These are phyloP conservation scores for Astragalus glycyphyllos DNA, from an alignment of 306 rosid species.

Conservation along the genomic window DNA sequence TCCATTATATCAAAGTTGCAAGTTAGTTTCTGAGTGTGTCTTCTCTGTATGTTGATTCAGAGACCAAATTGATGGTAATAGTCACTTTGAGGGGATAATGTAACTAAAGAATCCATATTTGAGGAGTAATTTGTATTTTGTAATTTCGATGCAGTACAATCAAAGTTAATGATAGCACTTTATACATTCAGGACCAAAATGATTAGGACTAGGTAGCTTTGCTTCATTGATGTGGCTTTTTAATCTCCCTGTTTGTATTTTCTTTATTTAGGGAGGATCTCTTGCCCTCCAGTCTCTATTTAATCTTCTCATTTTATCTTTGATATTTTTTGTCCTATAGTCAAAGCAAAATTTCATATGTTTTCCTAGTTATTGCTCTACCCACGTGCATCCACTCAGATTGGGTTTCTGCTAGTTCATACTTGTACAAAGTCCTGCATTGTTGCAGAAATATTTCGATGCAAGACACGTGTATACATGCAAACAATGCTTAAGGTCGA, in stretches of 20 bases:
- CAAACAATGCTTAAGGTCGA: slow-evolving; percentile 14
- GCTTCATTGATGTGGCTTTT: not conserved
- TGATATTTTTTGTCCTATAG: not conserved
- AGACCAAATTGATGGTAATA: too few species aligned
- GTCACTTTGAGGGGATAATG: too few species aligned
- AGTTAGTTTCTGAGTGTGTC: too few species aligned
- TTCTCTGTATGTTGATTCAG: too few species aligned
- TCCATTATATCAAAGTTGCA: too few species aligned
- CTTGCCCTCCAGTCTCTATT: not conserved
- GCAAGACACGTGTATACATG: not conserved
- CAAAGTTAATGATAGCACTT: too few species aligned
- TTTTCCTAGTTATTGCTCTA: slow-evolving; percentile 1
- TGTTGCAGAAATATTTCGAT: slow-evolving; percentile 18
- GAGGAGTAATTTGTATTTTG: too few species aligned
- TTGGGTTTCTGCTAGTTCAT: slow-evolving; percentile 15
- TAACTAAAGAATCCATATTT: too few species aligned
- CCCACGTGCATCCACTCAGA: not conserved
- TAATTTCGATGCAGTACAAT: too few species aligned
- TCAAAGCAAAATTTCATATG: not conserved
- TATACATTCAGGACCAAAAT: not conserved
- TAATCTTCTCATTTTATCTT: not conserved
- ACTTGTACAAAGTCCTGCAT: not conserved
- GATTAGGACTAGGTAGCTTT: not conserved
- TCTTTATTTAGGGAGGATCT: not conserved
- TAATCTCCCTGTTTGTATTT: not conserved